A percentile compares a stretch with the other conserved stretches of the same genome.
Conservation (phyloP, 2,329 filamentous ascomycete species). For the Pestalotiopsis sp. region DNA sequence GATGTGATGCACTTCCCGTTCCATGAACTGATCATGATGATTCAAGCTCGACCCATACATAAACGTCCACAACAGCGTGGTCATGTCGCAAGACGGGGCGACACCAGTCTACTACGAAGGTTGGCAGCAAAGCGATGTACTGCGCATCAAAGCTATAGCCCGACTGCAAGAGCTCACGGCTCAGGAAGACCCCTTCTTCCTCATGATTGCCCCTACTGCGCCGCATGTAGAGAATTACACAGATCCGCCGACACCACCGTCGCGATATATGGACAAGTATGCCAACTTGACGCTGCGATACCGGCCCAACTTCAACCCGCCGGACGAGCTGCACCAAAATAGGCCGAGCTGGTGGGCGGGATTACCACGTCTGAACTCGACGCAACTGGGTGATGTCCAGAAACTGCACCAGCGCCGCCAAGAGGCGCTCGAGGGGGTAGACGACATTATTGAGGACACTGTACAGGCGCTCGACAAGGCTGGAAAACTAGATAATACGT, state of each 20-base stretch:
- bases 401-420: conserved; percentile 50
- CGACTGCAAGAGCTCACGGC: neutral
- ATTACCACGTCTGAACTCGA: conserved; percentile 23
- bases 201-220: conserved; percentile 11
- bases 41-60: conserved; percentile 9
- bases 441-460: conserved; percentile 44
- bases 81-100: conserved; percentile 9
- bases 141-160: neutral
- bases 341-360: conserved; percentile 30
- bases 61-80: conserved; percentile 4
- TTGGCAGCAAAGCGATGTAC: conserved; percentile 42
- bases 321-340: neutral
- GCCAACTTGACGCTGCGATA: neutral
- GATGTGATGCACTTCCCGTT: neutral
- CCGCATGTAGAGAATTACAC: neutral
- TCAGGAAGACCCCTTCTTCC: conserved; percentile 3
- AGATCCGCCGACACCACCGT: neutral
- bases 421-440: conserved; percentile 43
- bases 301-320: conserved; percentile 5
- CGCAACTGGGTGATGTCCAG: conserved; percentile 49
- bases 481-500: conserved; percentile 4
- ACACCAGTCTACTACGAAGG: conserved; percentile 19
- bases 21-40: neutral
- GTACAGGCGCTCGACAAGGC: conserved; percentile 26
- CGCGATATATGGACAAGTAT: neutral